phyloP scores from a whole-genome alignment of 73 alveolate species.

The Paramecium octaurelia region DNA sequence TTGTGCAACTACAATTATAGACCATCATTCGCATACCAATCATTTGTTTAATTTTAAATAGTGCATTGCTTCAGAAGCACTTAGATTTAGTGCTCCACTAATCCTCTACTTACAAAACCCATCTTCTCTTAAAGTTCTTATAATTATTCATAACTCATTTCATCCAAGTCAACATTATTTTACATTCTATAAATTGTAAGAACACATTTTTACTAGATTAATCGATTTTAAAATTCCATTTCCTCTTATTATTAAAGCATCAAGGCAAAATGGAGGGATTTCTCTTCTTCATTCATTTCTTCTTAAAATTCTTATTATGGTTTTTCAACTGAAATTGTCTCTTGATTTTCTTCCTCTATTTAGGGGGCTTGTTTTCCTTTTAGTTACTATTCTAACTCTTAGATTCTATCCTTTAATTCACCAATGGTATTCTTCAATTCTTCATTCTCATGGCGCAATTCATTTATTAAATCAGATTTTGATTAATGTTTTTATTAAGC shows the following conservation, averaged over 20 bases:
- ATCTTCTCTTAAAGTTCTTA: neutral
- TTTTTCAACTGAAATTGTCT: neutral
- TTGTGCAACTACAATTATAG: neutral
- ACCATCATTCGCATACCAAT: neutral
- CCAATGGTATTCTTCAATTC: neutral
- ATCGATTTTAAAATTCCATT: neutral
- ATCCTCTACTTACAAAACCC: neutral
- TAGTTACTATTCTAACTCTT: neutral
- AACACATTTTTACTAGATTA: neutral
- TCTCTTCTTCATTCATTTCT: slow-evolving; percentile 22
- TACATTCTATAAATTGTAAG: neutral
- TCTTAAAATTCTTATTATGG: neutral
- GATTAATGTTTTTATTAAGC: neutral
- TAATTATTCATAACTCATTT: slow-evolving; percentile 28
- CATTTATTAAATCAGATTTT: neutral
- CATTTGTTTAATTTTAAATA: neutral
- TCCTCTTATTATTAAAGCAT: neutral
- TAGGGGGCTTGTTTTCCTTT: neutral
- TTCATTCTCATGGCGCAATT: slow-evolving; percentile 5
- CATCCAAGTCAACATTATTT: neutral
- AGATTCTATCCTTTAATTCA: neutral
- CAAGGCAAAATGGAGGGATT: slow-evolving; percentile 1
- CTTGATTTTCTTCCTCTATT: neutral
- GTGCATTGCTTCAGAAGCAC: neutral
- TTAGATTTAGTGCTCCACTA: neutral